A percentile compares a stretch with the other conserved stretches of the same genome.
Evolutionary conservation across 2,329 filamentous ascomycete genomes (phyloP).

Genomic region (Ceratocystis variospora): DNA sequence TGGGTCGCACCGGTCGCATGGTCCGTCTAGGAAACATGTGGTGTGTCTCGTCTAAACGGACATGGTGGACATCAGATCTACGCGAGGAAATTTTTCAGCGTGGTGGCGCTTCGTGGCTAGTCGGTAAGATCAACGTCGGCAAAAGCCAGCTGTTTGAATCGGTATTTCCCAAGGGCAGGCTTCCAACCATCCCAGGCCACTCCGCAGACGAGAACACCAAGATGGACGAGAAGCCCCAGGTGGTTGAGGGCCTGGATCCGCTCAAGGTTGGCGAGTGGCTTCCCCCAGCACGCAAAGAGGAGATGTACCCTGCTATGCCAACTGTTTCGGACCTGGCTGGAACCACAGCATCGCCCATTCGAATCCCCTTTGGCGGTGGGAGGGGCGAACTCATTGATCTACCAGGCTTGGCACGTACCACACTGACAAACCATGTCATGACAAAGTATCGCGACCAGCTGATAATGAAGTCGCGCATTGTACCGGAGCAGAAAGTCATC

Average conservation of each 20-base stretch:
- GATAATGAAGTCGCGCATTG: conserved; percentile 64
- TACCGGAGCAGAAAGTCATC: conserved; percentile 58
- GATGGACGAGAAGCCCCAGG: neutral
- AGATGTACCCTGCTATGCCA: conserved; percentile 69
- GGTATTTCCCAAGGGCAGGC: conserved; percentile 62
- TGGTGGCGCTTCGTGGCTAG: conserved; percentile 83
- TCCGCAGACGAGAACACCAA: neutral
- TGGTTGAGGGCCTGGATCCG: conserved; percentile 21
- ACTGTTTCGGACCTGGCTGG: conserved; percentile 76
- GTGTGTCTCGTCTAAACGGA: conserved; percentile 71
- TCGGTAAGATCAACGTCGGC: conserved; percentile 96
- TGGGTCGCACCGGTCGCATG: conserved; percentile 53
- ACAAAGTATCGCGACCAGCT: conserved; percentile 52
- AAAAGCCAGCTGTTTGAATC: conserved; percentile 85
- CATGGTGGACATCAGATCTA: conserved; percentile 81
- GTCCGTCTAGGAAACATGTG: conserved; percentile 77
- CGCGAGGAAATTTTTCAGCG: conserved; percentile 75
- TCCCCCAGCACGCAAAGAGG: conserved; percentile 60
- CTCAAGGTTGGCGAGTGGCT: conserved; percentile 45
- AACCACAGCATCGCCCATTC: conserved; percentile 88
- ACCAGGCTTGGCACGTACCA: conserved; percentile 65
- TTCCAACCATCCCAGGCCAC: neutral
- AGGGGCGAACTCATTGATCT: conserved; percentile 88
- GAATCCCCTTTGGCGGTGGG: conserved; percentile 74
- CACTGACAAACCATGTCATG: conserved; percentile 56